Percentiles rank a stretch among this genome's conserved stretches.
Conservation (phyloP, 306 rosid genomes). For the Mimosa bimucronata region DNA sequence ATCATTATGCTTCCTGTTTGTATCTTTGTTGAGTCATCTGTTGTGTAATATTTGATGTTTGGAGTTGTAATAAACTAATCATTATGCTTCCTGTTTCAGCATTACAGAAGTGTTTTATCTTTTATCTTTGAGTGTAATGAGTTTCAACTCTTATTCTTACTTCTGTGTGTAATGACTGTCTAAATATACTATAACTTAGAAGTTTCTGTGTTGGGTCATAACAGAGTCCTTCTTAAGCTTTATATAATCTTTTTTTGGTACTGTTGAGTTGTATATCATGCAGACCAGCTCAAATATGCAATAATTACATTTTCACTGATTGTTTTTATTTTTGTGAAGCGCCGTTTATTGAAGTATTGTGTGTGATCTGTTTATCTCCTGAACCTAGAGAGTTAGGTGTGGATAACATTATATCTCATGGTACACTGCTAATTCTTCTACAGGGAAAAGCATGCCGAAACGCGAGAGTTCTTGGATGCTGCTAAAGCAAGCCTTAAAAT, state of each 20-base stretch:
- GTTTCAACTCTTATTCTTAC: too few relatives aligned
- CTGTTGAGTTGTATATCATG: background rate
- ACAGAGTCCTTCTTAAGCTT: background rate
- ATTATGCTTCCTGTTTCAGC: too few relatives aligned
- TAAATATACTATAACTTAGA: too few relatives aligned
- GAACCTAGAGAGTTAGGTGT: background rate
- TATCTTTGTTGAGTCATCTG: too few relatives aligned
- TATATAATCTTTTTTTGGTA: background rate
- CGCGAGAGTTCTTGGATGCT: constrained; percentile 70
- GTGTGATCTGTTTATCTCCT: constrained; percentile 10
- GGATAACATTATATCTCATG: background rate
- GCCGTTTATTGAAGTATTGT: constrained; percentile 4
- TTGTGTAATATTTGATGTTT: too few relatives aligned
- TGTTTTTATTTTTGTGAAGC: background rate
- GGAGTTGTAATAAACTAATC: too few relatives aligned
- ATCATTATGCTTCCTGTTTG: too few relatives aligned
- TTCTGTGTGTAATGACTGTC: too few relatives aligned
- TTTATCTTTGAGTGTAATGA: too few relatives aligned
- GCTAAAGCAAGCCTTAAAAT: constrained; percentile 76
- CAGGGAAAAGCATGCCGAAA: constrained; percentile 90
- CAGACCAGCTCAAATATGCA: background rate
- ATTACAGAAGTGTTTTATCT: too few relatives aligned
- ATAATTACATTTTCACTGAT: background rate
- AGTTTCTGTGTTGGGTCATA: too few relatives aligned
- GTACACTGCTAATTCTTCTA: constrained; percentile 7